Evolutionary conservation across 148 eudicot species (phyloP), one percentile per base, ranked within the genome.

Genomic region (Rhododendron molle): DNA sequence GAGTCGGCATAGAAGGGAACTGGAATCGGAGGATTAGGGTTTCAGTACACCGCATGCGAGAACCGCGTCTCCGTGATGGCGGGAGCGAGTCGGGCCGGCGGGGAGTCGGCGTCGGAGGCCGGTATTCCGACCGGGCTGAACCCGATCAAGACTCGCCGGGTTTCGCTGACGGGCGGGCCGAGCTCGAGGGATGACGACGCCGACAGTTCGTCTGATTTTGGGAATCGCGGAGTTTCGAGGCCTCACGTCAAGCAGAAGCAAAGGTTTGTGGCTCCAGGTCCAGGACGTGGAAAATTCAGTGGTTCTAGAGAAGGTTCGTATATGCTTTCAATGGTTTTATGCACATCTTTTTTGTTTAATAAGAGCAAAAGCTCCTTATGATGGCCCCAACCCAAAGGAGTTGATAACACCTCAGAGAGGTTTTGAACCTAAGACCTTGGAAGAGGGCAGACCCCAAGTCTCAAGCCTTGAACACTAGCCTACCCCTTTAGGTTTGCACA

Each of bases 61-160:
- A 12, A 47, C 26, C 34, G 28, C 30, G 21, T 67, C 28, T 16
- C 80, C 85, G 65, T 6, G n/a, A 89, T 86, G 93, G 85, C 83
- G 86, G 89, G 85, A 83, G 62, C 79, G 83, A 85, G 87, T 77
- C 81, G 32, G 44, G 43, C 87, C 88, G 90, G 86, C 86, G 93
- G 82, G 62, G 90, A 78, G 46, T 87, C 90, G 88, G 40, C 65
- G 87, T 54, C 88, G 76, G 91, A 87, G 58, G 54, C 71, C 81
- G 93, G 86, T 44, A 89, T 93, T 89, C 95, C 93, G 85, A 83
- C 87, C 82, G 91, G 96, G 7, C 85, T 93, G 86, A 92, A 92
- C 84, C 92, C 94, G 82, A 92, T 93, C 81, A 93, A 88, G 89
- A 93, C 96, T 85, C 91, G 89, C 38, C 84, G 88, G n/a, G 86